Evolutionary conservation across 2,329 filamentous ascomycete species (phyloP).

Genomic region (Furcasterigmium furcatum): DNA sequence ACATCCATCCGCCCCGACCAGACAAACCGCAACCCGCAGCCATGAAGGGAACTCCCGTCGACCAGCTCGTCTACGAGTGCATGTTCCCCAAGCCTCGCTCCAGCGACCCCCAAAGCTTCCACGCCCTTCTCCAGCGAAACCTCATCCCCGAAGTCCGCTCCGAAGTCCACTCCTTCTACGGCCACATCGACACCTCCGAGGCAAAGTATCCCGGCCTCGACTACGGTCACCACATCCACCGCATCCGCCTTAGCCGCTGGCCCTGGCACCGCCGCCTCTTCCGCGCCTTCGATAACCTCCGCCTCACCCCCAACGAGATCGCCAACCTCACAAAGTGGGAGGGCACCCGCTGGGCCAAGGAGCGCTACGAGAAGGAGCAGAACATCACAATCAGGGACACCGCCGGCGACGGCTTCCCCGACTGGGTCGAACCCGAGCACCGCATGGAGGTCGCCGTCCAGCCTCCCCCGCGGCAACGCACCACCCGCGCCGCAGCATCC

Average conservation of each 20-base stretch:
- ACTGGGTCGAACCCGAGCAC: slow-evolving; percentile 50
- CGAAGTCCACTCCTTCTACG: slow-evolving; percentile 76
- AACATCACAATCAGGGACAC: slow-evolving; percentile 68
- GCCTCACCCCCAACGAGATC: slow-evolving; percentile 68
- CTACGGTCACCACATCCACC: slow-evolving; percentile 70
- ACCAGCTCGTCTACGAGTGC: slow-evolving; percentile 69
- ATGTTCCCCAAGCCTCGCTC: slow-evolving; percentile 68
- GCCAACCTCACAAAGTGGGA: slow-evolving; percentile 75
- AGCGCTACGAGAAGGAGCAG: slow-evolving; percentile 75
- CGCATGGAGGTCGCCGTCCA: slow-evolving; percentile 13
- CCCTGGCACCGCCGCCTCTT: slow-evolving; percentile 75
- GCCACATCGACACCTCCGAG: slow-evolving; percentile 74
- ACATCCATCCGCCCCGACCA: too few species aligned
- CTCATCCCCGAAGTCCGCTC: slow-evolving; percentile 76
- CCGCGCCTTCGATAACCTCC: slow-evolving; percentile 68
- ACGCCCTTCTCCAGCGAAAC: slow-evolving; percentile 64
- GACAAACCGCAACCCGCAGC: slow-evolving; percentile 16
- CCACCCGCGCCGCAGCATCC: slow-evolving; percentile 5
- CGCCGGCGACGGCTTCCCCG: slow-evolving; percentile 63
- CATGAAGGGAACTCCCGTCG: slow-evolving; percentile 71
- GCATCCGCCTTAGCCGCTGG: slow-evolving; percentile 74
- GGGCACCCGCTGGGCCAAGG: slow-evolving; percentile 78
- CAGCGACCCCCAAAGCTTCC: slow-evolving; percentile 69
- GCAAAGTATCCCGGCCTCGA: slow-evolving; percentile 80
- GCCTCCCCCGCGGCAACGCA: slow-evolving; percentile 13